Base-by-base conservation (phyloP, 805 yeast species). In the Clavispora carvajalis region DNA sequence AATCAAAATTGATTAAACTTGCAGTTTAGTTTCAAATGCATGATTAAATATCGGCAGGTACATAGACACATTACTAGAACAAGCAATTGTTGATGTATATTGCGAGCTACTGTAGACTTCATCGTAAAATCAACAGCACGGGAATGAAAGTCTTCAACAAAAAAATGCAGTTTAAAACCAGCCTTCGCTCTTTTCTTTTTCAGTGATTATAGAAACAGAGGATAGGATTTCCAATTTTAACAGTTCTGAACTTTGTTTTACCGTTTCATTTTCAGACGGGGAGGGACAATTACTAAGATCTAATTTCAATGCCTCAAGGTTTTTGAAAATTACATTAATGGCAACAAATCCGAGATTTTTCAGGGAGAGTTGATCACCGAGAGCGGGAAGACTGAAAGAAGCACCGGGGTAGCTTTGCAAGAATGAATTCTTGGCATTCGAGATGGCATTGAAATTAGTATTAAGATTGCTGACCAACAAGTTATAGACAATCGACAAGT, bases 1-100 rank as follows among this genome's bases (percentile, higher is more conserved):
- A 44, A 85, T 93, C 55, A 91, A 90, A 65, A 83, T 90, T 35
- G 98, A 93, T 52, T 67, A 57, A 22, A 19, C 37, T 9, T 21
- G n/a, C 8, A 33, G 13, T n/a, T n/a, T n/a, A 16, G 24, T 36
- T 2, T 22, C 23, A 7, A 26, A 35, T 13, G 26, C n/a, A 22
- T 30, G 18, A 15, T 17, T 34, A 33, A 33, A 33, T 39, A 16
- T 33, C 28, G 18, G 33, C 29, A 18, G 24, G 16, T 38, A 26
- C 24, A 19, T 33, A 34, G 26, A 28, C 19, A 36, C 8, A 10
- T 25, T 33, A 35, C 24, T 44, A 21, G n/a, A 13, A 13, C 25
- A 19, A 19, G 21, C 4, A n/a, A n/a, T n/a, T n/a, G n/a, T n/a
- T n/a, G n/a, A n/a, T n/a, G n/a, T n/a, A n/a, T n/a, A n/a, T n/a